Base-by-base conservation (phyloP, 306 rosid genomes). In the Prunus kanzakura region DNA sequence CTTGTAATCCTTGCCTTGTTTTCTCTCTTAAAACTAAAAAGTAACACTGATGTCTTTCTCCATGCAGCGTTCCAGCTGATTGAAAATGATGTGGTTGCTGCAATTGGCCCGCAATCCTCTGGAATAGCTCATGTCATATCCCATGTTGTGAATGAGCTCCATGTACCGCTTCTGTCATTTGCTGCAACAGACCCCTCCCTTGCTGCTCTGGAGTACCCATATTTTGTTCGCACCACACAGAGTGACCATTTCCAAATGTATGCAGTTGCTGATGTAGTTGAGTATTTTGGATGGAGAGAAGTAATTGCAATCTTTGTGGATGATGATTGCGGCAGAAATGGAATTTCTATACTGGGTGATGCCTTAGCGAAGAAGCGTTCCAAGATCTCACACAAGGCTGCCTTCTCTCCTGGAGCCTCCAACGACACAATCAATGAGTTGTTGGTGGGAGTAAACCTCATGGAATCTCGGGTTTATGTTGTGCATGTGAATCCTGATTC, bases 401-500 rank as follows among this genome's bases (percentile, higher is more conserved):
- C 96, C 51, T 75, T 91, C 38, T 23, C 91, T 78, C 89, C 88
- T 54, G 88, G 81, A 25, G 88, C 91, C 71, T 10, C 81, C 6
- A 14, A 5, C 30, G 75, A 74, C 63, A 67, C 54, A 8, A 87
- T 93, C 51, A 73, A 64, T 51, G 85, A 86, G 75, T 80, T 89
- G 85, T 77, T 91, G 69, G 85, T 64, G 64, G 83, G 58, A 29
- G 88, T 93, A 30, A 91, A 93, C 86, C 86, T 89, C 64, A 82
- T 87, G 99, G 98, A 96, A 87, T 96, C 99, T 56, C 88, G 98
- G n/a, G 93, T 96, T 50, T 96, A 79, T 79, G 82, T 96, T 57
- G 87, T 96, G 14, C 98, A 96, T 67, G 99, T 91, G n/a, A 92
- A 92, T 80, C 99, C 98, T 35, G 99, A 96, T 87, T 35, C 86